These are phyloP conservation scores for Cryphonectria carpinicola DNA, from an alignment of 2,329 filamentous ascomycete genomes.

Conservation along the genomic window DNA sequence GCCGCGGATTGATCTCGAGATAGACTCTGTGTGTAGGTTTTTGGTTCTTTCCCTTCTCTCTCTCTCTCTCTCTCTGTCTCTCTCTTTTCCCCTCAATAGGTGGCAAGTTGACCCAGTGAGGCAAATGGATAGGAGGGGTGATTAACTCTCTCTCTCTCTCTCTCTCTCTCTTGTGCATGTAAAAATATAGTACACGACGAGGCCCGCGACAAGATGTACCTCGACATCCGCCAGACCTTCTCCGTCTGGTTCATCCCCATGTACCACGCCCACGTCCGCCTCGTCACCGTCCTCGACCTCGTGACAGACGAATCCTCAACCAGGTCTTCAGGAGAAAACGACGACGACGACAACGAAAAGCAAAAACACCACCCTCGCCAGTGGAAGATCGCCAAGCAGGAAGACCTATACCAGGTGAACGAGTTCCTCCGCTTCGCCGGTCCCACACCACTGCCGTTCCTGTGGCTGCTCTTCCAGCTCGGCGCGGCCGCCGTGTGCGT, in stretches of 20 bases:
- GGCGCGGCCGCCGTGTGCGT: slow-evolving; percentile 68
- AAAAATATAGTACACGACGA: slow-evolving; percentile 66
- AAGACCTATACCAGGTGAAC: slow-evolving; percentile 80
- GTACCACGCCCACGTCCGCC: slow-evolving; percentile 67
- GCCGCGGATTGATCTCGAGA: slow-evolving; percentile 68
- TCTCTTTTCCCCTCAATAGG: too few species aligned
- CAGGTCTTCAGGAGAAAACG: slow-evolving; percentile 25
- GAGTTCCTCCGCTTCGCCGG: slow-evolving; percentile 76
- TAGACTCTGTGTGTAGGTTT: slow-evolving; percentile 60
- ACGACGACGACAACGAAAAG: background rate
- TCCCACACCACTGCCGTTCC: slow-evolving; percentile 41
- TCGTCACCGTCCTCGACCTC: slow-evolving; percentile 71
- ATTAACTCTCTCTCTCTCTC: too few species aligned
- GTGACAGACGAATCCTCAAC: slow-evolving; percentile 32
- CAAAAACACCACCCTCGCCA: slow-evolving; percentile 16
- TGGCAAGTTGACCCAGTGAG: too few species aligned
- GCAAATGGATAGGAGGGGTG: too few species aligned
- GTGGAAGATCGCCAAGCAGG: slow-evolving; percentile 62
- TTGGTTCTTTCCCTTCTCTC: too few species aligned
- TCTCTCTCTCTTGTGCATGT: too few species aligned
- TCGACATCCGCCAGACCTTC: slow-evolving; percentile 75
- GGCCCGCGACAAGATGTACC: slow-evolving; percentile 68
- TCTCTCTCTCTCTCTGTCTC: too few species aligned
- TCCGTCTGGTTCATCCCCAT: slow-evolving; percentile 78
- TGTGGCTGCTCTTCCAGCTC: slow-evolving; percentile 64